Evolutionary conservation across 1,139 yeast species (phyloP), one percentile per base, ranked within the genome.

Genomic region (Pneumocystis murina): DNA sequence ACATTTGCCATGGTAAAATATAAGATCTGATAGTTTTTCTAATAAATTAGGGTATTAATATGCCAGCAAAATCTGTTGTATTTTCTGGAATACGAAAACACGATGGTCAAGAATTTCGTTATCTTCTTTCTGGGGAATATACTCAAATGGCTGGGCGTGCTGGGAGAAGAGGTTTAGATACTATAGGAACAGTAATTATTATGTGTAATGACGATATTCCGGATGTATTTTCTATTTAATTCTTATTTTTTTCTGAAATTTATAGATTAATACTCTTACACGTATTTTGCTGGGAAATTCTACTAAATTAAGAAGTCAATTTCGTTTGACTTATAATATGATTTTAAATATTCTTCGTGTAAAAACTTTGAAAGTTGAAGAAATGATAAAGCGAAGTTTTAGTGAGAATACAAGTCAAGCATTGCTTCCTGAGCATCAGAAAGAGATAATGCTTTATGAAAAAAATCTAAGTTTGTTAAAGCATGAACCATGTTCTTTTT

Each of bases 101-200:
- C 73, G 98, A 92, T 73, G 97, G 97, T 59, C 81, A 84, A 61
- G 81, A 82, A 0, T 85, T 88, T 74, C 81, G 99, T 73, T 82
- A 85, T 71, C 77, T 92, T 66, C 78, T 86, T 12, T 96, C 98
- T 0, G 98, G 98, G 60, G 98, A 92, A 73, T 92, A 91, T 73
- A 94, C 97, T 0, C 98, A 92, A 75, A 92, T 94, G 98, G 91
- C 97, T 0, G 98, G 98, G 63, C 83, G 98, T 75, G 98, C 98
- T 1, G 98, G 98, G 68, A 84, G 98, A 76, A 85, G 98, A 79
- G 98, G 98, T 60, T 78, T 92, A 68, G 98, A 92, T 77, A 78
- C 84, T 38, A 88, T 88, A 0, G 98, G 98, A 70, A 91, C 96
- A 0, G 98, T 94, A n/a, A 90, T 94, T 66, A 84, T 91, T 35